These are phyloP conservation scores for Fusarium sp. DNA, from an alignment of 2,329 filamentous ascomycete species.

Conservation along the genomic window DNA sequence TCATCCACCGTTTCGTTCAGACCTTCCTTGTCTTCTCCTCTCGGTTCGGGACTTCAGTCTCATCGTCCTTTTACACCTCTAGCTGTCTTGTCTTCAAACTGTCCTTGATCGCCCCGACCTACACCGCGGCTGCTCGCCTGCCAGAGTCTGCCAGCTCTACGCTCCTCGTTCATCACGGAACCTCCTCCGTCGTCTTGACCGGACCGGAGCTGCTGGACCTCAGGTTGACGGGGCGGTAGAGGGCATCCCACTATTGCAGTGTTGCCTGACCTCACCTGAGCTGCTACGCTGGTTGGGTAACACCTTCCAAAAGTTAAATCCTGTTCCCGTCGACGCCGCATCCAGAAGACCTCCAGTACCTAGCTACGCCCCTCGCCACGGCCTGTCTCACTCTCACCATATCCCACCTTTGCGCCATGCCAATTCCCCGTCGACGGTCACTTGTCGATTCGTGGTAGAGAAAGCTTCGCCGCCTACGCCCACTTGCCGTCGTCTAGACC, in stretches of 20 bases:
- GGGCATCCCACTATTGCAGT: slow-evolving; percentile 14
- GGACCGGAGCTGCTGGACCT: slow-evolving; percentile 1
- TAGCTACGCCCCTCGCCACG: slow-evolving; percentile 34
- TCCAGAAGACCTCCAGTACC: slow-evolving; percentile 19
- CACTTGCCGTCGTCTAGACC: slow-evolving; percentile 17
- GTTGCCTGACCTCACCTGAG: slow-evolving; percentile 25
- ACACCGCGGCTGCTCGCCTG: neutral
- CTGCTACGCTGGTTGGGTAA: slow-evolving; percentile 20
- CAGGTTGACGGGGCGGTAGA: neutral
- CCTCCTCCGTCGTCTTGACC: neutral
- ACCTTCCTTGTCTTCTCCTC: neutral
- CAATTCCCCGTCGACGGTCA: slow-evolving; percentile 28
- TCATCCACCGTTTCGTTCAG: neutral
- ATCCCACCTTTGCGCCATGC: slow-evolving; percentile 37
- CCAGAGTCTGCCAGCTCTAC: neutral
- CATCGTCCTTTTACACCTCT: slow-evolving; percentile 2
- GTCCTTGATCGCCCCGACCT: slow-evolving; percentile 3
- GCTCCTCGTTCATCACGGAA: neutral
- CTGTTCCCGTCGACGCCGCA: slow-evolving; percentile 33
- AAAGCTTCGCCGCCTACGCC: slow-evolving; percentile 24
- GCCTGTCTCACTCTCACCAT: slow-evolving; percentile 29
- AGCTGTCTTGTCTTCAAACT: neutral
- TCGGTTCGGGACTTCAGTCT: slow-evolving; percentile 10
- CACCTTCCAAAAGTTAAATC: slow-evolving; percentile 36
- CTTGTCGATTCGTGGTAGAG: slow-evolving; percentile 35